phyloP scores from a whole-genome alignment of 2,329 filamentous ascomycete genomes.

The Trichothecium sympodiale region DNA sequence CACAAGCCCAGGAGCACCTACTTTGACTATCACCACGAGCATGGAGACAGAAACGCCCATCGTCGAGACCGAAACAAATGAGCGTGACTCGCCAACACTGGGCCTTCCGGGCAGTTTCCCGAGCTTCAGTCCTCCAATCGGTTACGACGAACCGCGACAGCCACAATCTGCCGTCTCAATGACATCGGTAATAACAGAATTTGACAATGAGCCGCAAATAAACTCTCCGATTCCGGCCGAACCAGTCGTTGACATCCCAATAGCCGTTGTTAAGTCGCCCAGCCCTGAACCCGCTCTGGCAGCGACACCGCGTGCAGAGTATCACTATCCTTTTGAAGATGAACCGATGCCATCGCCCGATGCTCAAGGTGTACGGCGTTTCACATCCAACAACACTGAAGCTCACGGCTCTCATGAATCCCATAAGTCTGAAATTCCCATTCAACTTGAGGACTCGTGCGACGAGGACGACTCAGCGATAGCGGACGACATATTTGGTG shows the following conservation, averaged over 20 bases:
- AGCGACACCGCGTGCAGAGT: conserved; percentile 25
- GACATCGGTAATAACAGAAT: conserved; percentile 54
- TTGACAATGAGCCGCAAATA: conserved; percentile 62
- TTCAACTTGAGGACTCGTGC: too few relatives aligned
- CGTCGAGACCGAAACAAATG: neutral
- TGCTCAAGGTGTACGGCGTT: conserved; percentile 7
- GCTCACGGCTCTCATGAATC: conserved; percentile 9
- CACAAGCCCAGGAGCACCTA: too few relatives aligned
- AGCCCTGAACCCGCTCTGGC: conserved; percentile 15
- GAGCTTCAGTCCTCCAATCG: conserved; percentile 22
- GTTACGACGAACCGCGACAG: conserved; percentile 27
- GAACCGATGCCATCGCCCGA: conserved; percentile 16
- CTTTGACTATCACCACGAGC: too few relatives aligned
- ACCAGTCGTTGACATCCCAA: conserved; percentile 12
- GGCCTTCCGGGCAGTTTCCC: conserved; percentile 56
- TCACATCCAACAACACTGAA: conserved; percentile 2
- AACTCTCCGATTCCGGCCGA: conserved; percentile 32
- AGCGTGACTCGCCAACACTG: conserved; percentile 52
- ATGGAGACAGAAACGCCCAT: too few relatives aligned
- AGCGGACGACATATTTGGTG: conserved; percentile 20
- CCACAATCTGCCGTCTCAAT: conserved; percentile 49
- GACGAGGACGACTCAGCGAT: conserved; percentile 20
- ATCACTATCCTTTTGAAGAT: conserved; percentile 40
- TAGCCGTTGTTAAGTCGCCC: conserved; percentile 16
- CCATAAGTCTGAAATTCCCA: conserved; percentile 8